A percentile compares a stretch with the other conserved stretches of the same genome.
These are phyloP conservation scores for Pseudogymnoascus destructans DNA, from an alignment of 2,329 filamentous ascomycete species.

Conservation along the genomic window DNA sequence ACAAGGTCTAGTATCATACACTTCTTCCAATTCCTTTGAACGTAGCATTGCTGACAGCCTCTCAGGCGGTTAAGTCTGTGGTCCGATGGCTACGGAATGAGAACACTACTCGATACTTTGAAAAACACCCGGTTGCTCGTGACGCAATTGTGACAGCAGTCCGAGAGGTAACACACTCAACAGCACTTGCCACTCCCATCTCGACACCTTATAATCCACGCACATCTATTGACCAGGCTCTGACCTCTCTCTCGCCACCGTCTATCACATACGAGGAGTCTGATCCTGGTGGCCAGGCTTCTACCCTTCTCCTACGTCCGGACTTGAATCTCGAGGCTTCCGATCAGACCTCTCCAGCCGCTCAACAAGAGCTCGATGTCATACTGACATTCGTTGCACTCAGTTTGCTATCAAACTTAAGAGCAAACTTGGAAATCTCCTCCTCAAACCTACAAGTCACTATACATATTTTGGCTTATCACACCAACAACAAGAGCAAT, in stretches of 20 bases:
- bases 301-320: neutral
- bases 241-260: neutral
- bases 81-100: slow-evolving; percentile 13
- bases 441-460: too few species aligned
- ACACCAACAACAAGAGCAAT: too few species aligned
- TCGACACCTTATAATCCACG: slow-evolving; percentile 10
- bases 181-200: slow-evolving; percentile 12
- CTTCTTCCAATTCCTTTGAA: slow-evolving; percentile 3
- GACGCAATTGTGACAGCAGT: slow-evolving; percentile 11
- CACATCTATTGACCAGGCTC: slow-evolving; percentile 11
- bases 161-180: slow-evolving; percentile 13
- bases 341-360: neutral
- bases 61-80: slow-evolving; percentile 7
- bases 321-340: neutral
- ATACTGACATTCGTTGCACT: too few species aligned
- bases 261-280: neutral
- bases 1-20: slow-evolving; percentile 11
- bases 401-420: too few species aligned
- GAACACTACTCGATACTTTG: slow-evolving; percentile 13
- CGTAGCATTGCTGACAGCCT: slow-evolving; percentile 12
- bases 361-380: neutral
- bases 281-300: neutral
- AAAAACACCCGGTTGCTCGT: slow-evolving; percentile 12
- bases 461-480: too few species aligned
- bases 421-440: too few species aligned